A percentile compares a stretch with the other conserved stretches of the same genome.
These are phyloP conservation scores for Pulveroboletus sp. DNA, from an alignment of 768 basidiomycete genomes.

Conservation along the genomic window DNA sequence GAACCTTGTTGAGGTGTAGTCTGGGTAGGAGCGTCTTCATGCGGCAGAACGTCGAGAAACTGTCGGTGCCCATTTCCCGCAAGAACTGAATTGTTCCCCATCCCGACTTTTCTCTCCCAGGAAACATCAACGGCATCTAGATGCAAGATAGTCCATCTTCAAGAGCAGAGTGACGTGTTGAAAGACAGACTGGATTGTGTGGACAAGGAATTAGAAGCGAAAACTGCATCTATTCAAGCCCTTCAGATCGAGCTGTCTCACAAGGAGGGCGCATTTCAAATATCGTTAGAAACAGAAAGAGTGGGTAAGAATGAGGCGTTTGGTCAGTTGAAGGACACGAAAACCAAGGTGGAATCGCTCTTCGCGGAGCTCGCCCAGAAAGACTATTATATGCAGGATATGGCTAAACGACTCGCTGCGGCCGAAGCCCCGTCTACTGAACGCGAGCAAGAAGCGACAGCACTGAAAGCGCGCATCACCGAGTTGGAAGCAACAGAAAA, in stretches of 20 bases:
- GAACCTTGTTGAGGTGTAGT: background rate
- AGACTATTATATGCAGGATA: slow-evolving; percentile 16
- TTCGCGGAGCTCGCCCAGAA: slow-evolving; percentile 19
- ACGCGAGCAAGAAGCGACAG: slow-evolving; percentile 27
- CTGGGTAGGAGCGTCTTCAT: slow-evolving; percentile 22
- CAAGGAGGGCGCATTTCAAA: slow-evolving; percentile 23
- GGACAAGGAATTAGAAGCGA: slow-evolving; percentile 8
- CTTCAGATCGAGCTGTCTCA: slow-evolving; percentile 23
- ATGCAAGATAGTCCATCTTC: slow-evolving; percentile 14
- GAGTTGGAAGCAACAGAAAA: slow-evolving; percentile 28
- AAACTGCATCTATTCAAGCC: slow-evolving; percentile 7
- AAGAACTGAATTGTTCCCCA: too few relatives aligned
- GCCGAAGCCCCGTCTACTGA: slow-evolving; percentile 22
- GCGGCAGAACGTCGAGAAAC: slow-evolving; percentile 12
- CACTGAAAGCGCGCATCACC: slow-evolving; percentile 16
- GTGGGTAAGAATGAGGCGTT: slow-evolving; percentile 17
- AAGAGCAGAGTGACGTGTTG: slow-evolving; percentile 21
- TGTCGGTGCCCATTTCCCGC: slow-evolving; percentile 10
- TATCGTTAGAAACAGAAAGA: slow-evolving; percentile 23
- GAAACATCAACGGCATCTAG: slow-evolving; percentile 12
- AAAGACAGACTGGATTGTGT: slow-evolving; percentile 12
- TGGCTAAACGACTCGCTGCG: slow-evolving; percentile 19
- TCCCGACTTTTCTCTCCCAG: slow-evolving; percentile 9
- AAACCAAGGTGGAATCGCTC: slow-evolving; percentile 20
- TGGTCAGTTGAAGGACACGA: slow-evolving; percentile 13